Base-by-base conservation (phyloP, 2,329 filamentous ascomycete genomes). In the Claviceps capensis region DNA sequence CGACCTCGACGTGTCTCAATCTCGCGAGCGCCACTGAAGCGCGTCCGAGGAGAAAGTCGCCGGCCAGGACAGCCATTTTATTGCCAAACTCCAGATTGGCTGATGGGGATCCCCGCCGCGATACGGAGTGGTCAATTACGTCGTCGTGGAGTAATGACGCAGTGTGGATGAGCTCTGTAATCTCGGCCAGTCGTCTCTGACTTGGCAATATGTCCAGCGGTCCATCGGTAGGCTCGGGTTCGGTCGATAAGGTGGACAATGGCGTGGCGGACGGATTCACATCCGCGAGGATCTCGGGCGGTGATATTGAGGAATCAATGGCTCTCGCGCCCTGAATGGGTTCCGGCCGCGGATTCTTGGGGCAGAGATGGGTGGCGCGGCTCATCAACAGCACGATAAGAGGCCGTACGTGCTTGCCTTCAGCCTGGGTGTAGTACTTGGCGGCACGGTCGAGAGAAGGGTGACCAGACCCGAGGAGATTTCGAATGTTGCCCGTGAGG, bases 1-100 rank as follows among this genome's bases (percentile, higher is more conserved):
- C 88, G 2, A 98, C 93, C 69, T 98, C 93, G 44, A 90, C 86
- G 63, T 98, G 88, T 36, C 91, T 81, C 54, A 98, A 72, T 43
- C 93, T 82, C 14, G 93, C 93, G 43, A 98, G 77, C 5, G 91
- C 91, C 6, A 97, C 90, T 0, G 93, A 98, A 1, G 93, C 93
- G 49, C 93, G 80, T 4, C 91, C 91, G 2, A 98, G 78, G 45
- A 98, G 73, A 63, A 98, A 98, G 66, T 98, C 93, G n/a, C 93
- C 93, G 0, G 93, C 93, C 58, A 98, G 71, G 2, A 98, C 91
- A 14, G 93, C 91, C 91, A 98, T 97, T 70, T 98, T 98, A 74
- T 98, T 98, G 57, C 93, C 93, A 62, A 97, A 97, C 62, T 90
- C 87, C 55, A 93, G 79, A 66, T 98, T 98, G 36, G 93, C 93